Evolutionary conservation across 495 filamentous ascomycete species (phyloP).

Genomic region (Choiromyces venosus): DNA sequence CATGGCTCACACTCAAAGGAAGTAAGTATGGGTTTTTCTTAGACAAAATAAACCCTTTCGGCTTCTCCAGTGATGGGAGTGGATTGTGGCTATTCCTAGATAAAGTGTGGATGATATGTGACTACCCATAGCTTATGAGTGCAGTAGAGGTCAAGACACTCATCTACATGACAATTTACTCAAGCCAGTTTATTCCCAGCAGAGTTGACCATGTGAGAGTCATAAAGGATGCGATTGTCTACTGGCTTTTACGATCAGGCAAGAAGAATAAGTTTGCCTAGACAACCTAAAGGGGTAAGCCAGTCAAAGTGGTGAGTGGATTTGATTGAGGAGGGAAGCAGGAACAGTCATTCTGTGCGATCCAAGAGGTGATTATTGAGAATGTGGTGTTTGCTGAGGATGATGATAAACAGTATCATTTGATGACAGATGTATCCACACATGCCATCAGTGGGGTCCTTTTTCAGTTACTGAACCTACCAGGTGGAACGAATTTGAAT

Average conservation of each 20-base stretch:
- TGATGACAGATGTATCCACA: neutral
- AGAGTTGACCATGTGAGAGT: neutral
- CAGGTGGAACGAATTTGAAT: neutral
- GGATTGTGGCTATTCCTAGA: too few relatives aligned
- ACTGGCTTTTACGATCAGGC: accelerated
- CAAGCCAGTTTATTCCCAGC: too few relatives aligned
- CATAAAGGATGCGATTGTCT: neutral
- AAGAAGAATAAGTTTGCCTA: too few relatives aligned
- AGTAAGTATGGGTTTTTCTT: too few relatives aligned
- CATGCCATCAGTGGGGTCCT: conserved; percentile 1
- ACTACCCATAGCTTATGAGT: neutral
- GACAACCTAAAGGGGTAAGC: too few relatives aligned
- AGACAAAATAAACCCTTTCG: too few relatives aligned
- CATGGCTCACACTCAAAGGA: too few relatives aligned
- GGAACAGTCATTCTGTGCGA: neutral
- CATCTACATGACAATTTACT: neutral
- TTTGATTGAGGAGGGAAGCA: neutral
- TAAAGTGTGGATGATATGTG: neutral
- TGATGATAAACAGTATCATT: conserved; percentile 18
- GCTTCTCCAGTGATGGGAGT: too few relatives aligned
- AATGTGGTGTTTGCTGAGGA: neutral
- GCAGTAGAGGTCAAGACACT: neutral
- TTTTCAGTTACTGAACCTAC: neutral
- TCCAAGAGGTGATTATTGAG: neutral
- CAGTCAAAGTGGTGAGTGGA: too few relatives aligned